These are phyloP conservation scores for Rachicladosporium sp. DNA, from an alignment of 2,329 filamentous ascomycete genomes.

Conservation along the genomic window DNA sequence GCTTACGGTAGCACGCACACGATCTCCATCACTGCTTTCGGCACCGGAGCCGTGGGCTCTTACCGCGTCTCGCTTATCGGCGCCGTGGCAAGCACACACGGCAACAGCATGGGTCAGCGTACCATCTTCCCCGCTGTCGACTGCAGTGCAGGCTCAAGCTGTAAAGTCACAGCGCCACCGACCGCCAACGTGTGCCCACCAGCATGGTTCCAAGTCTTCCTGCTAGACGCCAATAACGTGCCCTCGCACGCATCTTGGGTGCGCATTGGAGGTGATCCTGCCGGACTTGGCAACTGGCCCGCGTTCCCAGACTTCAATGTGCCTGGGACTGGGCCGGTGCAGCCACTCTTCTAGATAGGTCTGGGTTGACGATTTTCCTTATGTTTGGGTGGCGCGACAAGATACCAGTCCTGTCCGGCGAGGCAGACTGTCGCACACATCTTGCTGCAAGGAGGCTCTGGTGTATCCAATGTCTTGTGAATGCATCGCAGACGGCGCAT, in stretches of 20 bases:
- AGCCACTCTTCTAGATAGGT: not conserved
- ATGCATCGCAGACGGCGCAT: too few relatives aligned
- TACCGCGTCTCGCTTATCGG: conserved; percentile 40
- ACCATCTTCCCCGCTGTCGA: conserved; percentile 47
- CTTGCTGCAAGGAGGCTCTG: too few relatives aligned
- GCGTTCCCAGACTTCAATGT: conserved; percentile 27
- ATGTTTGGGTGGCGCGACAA: too few relatives aligned
- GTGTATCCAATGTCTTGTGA: too few relatives aligned
- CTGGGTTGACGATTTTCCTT: too few relatives aligned
- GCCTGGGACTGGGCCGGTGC: conserved; percentile 1
- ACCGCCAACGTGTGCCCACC: conserved; percentile 44
- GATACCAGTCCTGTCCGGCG: too few relatives aligned
- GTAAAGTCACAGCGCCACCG: conserved; percentile 43
- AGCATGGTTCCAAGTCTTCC: conserved; percentile 49
- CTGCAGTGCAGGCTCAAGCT: conserved; percentile 35
- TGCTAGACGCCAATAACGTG: conserved; percentile 45
- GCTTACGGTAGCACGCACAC: conserved; percentile 34
- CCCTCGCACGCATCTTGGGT: conserved; percentile 50
- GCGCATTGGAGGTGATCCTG: conserved; percentile 56
- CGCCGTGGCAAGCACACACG: conserved; percentile 43
- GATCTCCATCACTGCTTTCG: conserved; percentile 30
- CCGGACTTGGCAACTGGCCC: conserved; percentile 50
- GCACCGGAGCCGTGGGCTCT: conserved; percentile 24
- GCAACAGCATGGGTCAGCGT: conserved; percentile 55
- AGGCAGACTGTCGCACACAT: too few relatives aligned